These are phyloP conservation scores for Saturnispora mendoncae DNA, from an alignment of 805 yeast genomes.

Conservation along the genomic window DNA sequence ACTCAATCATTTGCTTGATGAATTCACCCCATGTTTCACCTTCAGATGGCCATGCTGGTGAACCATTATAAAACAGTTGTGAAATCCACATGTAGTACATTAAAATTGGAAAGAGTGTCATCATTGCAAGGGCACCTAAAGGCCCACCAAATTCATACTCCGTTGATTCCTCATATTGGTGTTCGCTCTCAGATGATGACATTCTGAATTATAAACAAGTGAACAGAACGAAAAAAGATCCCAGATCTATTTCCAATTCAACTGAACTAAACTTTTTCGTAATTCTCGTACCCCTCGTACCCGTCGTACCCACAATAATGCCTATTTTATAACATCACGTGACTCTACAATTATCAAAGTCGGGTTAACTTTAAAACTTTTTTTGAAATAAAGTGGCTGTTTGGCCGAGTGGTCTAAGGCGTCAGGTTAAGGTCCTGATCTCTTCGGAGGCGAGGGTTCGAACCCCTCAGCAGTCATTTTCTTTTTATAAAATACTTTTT, in stretches of 20 bases:
- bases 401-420: slow-evolving; percentile 33
- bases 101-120: slow-evolving; percentile 81
- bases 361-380: background rate
- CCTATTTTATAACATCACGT: no score
- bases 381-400: slow-evolving; percentile 28
- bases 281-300: no score
- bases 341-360: background rate
- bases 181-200: background rate
- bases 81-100: slow-evolving; percentile 98
- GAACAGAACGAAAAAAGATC: no score
- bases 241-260: no score
- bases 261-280: no score
- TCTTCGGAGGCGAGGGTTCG: slow-evolving; percentile 83
- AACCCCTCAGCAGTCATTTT: slow-evolving; percentile 68
- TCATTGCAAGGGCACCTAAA: slow-evolving; percentile 81
- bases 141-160: slow-evolving; percentile 95
- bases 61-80: slow-evolving; percentile 70
- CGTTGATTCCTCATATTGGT: slow-evolving; percentile 6
- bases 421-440: slow-evolving; percentile 51
- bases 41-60: slow-evolving; percentile 56
- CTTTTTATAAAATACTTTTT: slow-evolving; percentile 17
- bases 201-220: no score
- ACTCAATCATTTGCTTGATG: slow-evolving; percentile 33
- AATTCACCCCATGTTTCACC: slow-evolving; percentile 49
- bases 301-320: no score